These are phyloP conservation scores for Pyricularia sp. DNA, from an alignment of 2,329 filamentous ascomycete genomes.

Conservation along the genomic window DNA sequence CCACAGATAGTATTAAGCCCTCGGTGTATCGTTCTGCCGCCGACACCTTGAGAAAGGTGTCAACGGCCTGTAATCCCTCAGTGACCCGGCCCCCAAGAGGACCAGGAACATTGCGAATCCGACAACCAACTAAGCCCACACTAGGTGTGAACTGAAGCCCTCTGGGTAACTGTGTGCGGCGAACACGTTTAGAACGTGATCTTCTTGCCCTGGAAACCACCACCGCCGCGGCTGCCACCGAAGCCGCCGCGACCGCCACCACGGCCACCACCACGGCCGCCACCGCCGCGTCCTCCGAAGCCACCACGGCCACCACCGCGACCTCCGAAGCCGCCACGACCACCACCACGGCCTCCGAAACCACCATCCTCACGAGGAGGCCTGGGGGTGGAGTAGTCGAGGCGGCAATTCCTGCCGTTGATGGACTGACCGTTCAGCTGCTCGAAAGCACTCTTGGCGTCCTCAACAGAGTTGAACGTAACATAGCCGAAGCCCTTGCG, in stretches of 20 bases:
- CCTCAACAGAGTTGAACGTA: constrained; percentile 67
- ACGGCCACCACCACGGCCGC: constrained; percentile 38
- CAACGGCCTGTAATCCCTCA: constrained; percentile 22
- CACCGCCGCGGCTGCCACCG: constrained; percentile 33
- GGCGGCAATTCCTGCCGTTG: constrained; percentile 59
- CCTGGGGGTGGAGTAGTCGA: constrained; percentile 68
- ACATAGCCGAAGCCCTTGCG: constrained; percentile 93
- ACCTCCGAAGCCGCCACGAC: constrained; percentile 35
- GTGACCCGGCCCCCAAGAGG: constrained; percentile 4
- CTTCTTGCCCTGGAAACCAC: constrained; percentile 68
- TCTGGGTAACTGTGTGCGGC: constrained; percentile 28
- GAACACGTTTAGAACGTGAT: constrained; percentile 34
- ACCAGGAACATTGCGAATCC: constrained; percentile 27
- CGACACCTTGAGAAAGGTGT: constrained; percentile 40
- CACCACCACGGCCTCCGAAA: constrained; percentile 27
- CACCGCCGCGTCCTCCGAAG: constrained; percentile 29
- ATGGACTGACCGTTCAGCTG: constrained; percentile 49
- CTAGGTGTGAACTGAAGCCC: constrained; percentile 22
- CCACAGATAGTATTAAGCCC: constrained; percentile 29
- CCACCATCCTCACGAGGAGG: constrained; percentile 43
- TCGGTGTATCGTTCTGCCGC: constrained; percentile 38
- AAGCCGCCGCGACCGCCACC: constrained; percentile 37
- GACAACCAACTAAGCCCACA: constrained; percentile 42
- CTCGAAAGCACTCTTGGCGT: constrained; percentile 64
- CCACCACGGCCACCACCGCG: constrained; percentile 24